Conservation (phyloP, 345 rosid species). For the Mangifera indica region DNA sequence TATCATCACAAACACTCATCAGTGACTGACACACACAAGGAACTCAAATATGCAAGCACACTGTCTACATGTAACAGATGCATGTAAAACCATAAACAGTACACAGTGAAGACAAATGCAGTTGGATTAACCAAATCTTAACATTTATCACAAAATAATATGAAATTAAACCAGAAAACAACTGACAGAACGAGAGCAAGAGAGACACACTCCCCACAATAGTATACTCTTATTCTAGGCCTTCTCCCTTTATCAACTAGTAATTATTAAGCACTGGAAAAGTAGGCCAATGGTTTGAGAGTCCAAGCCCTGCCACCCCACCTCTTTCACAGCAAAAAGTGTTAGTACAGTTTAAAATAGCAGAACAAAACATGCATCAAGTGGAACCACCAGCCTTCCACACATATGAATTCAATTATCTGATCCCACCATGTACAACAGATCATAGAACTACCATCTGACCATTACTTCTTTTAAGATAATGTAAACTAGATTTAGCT, state of each 20-base stretch:
- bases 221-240: neutral
- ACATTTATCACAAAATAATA: neutral
- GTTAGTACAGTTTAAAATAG: neutral
- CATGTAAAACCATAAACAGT: neutral
- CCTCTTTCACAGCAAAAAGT: neutral
- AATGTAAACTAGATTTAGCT: neutral
- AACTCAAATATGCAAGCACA: neutral
- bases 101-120: neutral
- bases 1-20: neutral
- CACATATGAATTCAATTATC: slow-evolving; percentile 2
- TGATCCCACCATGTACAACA: neutral
- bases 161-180: neutral
- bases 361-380: slow-evolving; percentile 42
- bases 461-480: neutral
- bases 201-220: too few relatives aligned
- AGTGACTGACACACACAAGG: neutral
- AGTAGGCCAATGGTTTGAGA: neutral
- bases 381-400: slow-evolving; percentile 38
- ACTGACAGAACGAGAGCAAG: neutral
- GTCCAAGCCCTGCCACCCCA: neutral
- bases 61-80: neutral
- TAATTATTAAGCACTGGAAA: neutral
- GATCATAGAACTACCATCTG: neutral
- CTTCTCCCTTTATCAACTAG: neutral
- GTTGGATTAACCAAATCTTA: neutral